Percentiles rank a stretch among this genome's conserved stretches.
These are phyloP conservation scores for Gymnopilus dilepis DNA, from an alignment of 768 basidiomycete genomes.

Conservation along the genomic window DNA sequence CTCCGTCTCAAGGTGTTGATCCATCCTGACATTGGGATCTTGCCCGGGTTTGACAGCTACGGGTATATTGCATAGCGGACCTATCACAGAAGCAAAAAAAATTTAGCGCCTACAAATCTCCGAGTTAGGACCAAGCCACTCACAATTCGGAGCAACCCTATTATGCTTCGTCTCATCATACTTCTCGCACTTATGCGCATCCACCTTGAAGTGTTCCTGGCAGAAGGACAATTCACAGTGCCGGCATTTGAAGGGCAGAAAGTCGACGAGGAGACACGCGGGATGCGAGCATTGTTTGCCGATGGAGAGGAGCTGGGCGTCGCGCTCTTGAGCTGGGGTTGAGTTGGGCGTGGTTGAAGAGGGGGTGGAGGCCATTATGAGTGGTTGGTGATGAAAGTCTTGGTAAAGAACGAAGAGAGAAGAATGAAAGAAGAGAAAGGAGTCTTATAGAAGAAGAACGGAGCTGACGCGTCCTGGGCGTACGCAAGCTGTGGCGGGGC, in stretches of 20 bases:
- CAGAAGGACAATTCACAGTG: constrained; percentile 77
- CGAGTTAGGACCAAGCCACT: constrained; percentile 28
- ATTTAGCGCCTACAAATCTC: constrained; percentile 4
- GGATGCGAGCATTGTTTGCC: constrained; percentile 75
- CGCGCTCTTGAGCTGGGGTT: constrained; percentile 39
- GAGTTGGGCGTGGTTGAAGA: constrained; percentile 22
- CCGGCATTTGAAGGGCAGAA: constrained; percentile 86
- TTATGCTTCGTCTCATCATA: constrained; percentile 76
- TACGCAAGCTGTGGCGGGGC: constrained; percentile 3
- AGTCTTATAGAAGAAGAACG: constrained; percentile 19
- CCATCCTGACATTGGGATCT: constrained; percentile 85
- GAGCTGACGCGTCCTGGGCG: constrained; percentile 31
- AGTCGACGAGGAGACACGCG: constrained; percentile 77
- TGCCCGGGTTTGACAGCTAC: constrained; percentile 78
- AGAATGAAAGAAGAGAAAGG: constrained; percentile 19
- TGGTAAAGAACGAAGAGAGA: constrained; percentile 13
- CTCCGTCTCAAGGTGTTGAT: constrained; percentile 67
- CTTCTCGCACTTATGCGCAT: constrained; percentile 67
- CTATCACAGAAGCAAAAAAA: constrained; percentile 47
- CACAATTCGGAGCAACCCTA: constrained; percentile 79
- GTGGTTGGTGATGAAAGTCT: constrained; percentile 14
- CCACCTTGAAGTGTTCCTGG: constrained; percentile 77
- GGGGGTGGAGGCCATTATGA: constrained; percentile 23
- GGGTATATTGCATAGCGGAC: constrained; percentile 78
- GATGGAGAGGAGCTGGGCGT: constrained; percentile 65